Evolutionary conservation across 176 grass and related monocot species (phyloP).

Genomic region (Saccharum spontaneum): DNA sequence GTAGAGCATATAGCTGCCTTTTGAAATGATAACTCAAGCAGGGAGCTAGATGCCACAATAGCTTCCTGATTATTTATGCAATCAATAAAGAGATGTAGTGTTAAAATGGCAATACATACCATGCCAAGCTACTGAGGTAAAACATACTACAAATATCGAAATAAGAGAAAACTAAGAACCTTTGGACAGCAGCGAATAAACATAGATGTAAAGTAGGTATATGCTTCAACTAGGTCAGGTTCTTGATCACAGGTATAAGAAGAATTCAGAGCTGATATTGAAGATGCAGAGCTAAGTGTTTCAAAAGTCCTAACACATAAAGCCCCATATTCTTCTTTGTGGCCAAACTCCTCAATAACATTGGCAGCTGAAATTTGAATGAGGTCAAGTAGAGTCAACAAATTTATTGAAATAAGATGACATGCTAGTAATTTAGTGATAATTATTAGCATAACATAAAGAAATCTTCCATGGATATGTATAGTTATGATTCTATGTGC

Average conservation of each 20-base stretch:
- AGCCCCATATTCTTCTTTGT: slow-evolving; percentile 75
- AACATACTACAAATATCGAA: background rate
- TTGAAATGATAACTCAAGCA: slow-evolving; percentile 88
- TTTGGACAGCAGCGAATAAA: slow-evolving; percentile 88
- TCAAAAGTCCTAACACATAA: slow-evolving; percentile 81
- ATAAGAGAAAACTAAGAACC: slow-evolving; percentile 46
- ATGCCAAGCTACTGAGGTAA: slow-evolving; percentile 21
- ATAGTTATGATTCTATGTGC: slow-evolving; percentile 8
- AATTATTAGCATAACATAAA: background rate
- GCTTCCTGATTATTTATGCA: slow-evolving; percentile 61
- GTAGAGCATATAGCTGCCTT: slow-evolving; percentile 90
- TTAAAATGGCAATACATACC: slow-evolving; percentile 16
- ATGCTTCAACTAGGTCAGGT: slow-evolving; percentile 93
- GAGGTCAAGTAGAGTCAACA: slow-evolving; percentile 30
- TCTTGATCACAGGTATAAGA: slow-evolving; percentile 96
- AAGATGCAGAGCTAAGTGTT: slow-evolving; percentile 73
- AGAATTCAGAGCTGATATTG: slow-evolving; percentile 75
- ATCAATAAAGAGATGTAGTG: slow-evolving; percentile 20
- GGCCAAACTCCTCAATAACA: slow-evolving; percentile 85
- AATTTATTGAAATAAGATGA: slow-evolving; percentile 22
- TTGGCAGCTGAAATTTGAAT: slow-evolving; percentile 67
- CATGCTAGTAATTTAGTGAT: slow-evolving; percentile 5
- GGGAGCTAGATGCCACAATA: slow-evolving; percentile 57
- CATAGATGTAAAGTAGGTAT: slow-evolving; percentile 75
- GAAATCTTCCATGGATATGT: slow-evolving; percentile 12